Percentiles rank a stretch among this genome's conserved stretches.
phyloP scores from a whole-genome alignment of 768 basidiomycete genomes.

The Xerocomellus chrysenteron region DNA sequence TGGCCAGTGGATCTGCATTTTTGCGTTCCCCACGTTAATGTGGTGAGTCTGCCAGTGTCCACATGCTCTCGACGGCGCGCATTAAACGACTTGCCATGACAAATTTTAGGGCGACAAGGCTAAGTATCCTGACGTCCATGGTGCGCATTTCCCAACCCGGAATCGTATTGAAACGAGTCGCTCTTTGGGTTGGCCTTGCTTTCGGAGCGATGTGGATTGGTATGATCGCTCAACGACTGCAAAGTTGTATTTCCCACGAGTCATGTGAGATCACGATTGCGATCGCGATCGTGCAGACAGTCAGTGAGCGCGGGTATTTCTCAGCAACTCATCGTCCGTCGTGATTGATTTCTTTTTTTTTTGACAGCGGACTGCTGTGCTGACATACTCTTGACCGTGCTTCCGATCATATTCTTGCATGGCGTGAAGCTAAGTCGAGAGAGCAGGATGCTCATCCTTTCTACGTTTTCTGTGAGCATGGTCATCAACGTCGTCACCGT shows the following conservation, averaged over 20 bases:
- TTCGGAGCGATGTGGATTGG: conserved; percentile 16
- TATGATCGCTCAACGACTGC: conserved; percentile 1
- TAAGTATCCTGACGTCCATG: conserved; percentile 18
- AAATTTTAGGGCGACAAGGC: conserved; percentile 11
- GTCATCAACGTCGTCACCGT: conserved; percentile 15
- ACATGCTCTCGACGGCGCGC: too few relatives aligned
- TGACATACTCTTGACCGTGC: conserved; percentile 3
- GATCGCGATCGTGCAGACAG: conserved; percentile 9
- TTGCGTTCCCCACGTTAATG: neutral
- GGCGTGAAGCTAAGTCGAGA: conserved; percentile 1
- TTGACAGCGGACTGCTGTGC: conserved; percentile 10
- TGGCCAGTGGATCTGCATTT: conserved; percentile 1
- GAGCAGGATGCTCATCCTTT: conserved; percentile 4
- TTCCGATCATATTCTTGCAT: conserved; percentile 6
- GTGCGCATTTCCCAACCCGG: conserved; percentile 12
- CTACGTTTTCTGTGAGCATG: conserved; percentile 16
- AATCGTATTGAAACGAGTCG: neutral
- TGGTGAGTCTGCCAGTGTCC: neutral
- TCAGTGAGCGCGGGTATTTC: conserved; percentile 4
- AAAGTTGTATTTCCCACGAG: neutral
- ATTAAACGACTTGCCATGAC: neutral
- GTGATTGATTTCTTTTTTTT: neutral
- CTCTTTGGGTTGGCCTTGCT: conserved; percentile 2
- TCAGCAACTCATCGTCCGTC: neutral
- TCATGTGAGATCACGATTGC: neutral